A percentile compares a stretch with the other conserved stretches of the same genome.
Evolutionary conservation across 441 rosid species (phyloP).

Genomic region (Dalechampia spathulata): DNA sequence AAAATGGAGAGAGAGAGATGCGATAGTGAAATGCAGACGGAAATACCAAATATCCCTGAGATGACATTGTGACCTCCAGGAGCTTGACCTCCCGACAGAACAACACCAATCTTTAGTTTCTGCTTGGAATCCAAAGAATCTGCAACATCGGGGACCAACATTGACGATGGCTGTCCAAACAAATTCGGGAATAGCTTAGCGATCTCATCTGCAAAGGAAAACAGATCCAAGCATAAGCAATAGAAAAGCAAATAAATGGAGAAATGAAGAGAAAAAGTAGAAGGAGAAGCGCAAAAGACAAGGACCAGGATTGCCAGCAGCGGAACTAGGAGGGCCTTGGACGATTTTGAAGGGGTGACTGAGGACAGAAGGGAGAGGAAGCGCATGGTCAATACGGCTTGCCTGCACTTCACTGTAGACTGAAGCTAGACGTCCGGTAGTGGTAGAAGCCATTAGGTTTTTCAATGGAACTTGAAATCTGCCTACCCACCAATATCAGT

Average conservation of each 20-base stretch:
- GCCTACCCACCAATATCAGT: too few species aligned
- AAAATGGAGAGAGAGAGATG: background rate
- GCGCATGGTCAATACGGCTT: constrained; percentile 67
- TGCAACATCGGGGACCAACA: constrained; percentile 41
- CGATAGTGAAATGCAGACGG: background rate
- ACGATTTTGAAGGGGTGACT: constrained; percentile 59
- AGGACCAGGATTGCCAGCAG: constrained; percentile 88
- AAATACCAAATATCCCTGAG: constrained; percentile 86
- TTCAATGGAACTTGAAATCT: too few species aligned
- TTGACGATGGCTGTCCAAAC: constrained; percentile 82
- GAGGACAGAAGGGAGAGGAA: constrained; percentile 86
- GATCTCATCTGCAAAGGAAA: constrained; percentile 55
- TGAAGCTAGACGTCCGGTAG: constrained; percentile 51
- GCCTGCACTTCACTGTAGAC: constrained; percentile 90
- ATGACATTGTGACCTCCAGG: constrained; percentile 99
- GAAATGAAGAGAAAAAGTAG: background rate
- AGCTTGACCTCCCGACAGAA: constrained; percentile 96
- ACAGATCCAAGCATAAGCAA: background rate
- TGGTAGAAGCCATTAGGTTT: constrained; percentile 44
- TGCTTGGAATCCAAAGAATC: constrained; percentile 26
- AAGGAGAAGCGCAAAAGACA: too few species aligned
- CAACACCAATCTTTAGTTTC: constrained; percentile 89
- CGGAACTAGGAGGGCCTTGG: constrained; percentile 81
- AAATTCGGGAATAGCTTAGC: constrained; percentile 84
- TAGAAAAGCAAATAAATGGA: background rate